Conservation (phyloP, 192 early-diverging fungal genomes). For the Coemansia sp. region DNA sequence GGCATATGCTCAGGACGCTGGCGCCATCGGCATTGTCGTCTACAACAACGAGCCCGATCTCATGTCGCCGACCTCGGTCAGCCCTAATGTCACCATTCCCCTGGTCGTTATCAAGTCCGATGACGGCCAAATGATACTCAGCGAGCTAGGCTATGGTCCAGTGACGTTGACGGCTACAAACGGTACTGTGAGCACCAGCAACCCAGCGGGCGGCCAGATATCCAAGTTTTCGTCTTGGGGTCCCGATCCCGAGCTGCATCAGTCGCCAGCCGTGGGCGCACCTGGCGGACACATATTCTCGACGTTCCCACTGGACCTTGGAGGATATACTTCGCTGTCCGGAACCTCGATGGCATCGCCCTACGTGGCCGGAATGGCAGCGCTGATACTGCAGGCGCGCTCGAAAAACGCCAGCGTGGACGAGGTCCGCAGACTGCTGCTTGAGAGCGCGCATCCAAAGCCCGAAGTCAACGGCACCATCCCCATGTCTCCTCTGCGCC, state of each 20-base stretch:
- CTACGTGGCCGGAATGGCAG: constrained; percentile 51
- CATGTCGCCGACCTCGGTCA: constrained; percentile 43
- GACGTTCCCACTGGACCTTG: constrained; percentile 57
- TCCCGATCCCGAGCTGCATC: constrained; percentile 62
- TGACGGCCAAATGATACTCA: constrained; percentile 54
- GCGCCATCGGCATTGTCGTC: constrained; percentile 65
- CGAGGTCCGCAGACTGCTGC: constrained; percentile 37
- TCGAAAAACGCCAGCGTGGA: constrained; percentile 22
- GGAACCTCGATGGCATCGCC: constrained; percentile 73
- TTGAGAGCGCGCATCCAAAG: constrained; percentile 43
- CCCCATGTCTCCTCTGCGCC: constrained; percentile 42
- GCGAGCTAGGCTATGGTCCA: constrained; percentile 38
- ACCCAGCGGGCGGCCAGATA: constrained; percentile 58
- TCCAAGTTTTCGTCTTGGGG: constrained; percentile 76
- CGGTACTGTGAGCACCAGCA: constrained; percentile 40
- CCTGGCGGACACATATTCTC: constrained; percentile 65
- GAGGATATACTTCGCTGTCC: constrained; percentile 55
- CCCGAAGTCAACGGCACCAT: constrained; percentile 33
- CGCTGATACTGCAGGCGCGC: constrained; percentile 46
- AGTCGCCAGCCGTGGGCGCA: constrained; percentile 62
- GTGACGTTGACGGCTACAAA: constrained; percentile 53
- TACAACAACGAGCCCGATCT: constrained; percentile 55
- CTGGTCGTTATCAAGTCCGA: constrained; percentile 55
- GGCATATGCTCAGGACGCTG: constrained; percentile 52
- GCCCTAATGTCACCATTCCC: constrained; percentile 53